Evolutionary conservation across 169 alveolate genomes (phyloP).

Genomic region (Plasmodium vinckei): DNA sequence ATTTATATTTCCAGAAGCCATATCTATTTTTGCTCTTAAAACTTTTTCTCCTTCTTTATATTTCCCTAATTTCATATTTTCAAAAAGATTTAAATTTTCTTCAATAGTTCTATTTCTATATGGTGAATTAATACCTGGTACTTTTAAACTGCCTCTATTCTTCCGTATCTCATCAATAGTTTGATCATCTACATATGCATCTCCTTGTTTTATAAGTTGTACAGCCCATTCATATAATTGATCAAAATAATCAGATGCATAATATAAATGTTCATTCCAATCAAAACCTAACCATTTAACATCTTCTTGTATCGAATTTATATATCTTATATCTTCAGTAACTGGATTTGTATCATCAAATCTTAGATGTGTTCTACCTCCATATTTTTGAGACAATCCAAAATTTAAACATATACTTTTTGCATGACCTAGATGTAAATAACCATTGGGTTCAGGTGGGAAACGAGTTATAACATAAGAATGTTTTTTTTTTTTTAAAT

Average conservation of each 20-base stretch:
- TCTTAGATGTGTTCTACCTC: conserved; percentile 96
- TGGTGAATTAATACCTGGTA: conserved; percentile 93
- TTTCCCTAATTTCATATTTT: conserved; percentile 95
- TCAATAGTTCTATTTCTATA: conserved; percentile 95
- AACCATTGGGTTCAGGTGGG: conserved; percentile 99
- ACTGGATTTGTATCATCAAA: conserved; percentile 99
- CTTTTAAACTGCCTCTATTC: conserved; percentile 91
- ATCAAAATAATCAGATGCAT: conserved; percentile 98
- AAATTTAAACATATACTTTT: conserved; percentile 98
- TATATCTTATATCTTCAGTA: conserved; percentile 96
- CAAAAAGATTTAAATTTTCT: conserved; percentile 96
- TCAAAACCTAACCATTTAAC: conserved; percentile 97
- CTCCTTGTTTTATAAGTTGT: conserved; percentile 94
- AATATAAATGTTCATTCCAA: conserved; percentile 94
- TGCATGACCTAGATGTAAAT: conserved; percentile 99
- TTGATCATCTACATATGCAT: conserved; percentile 98
- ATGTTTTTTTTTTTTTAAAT: conserved; percentile 84
- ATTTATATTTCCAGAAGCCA: conserved; percentile 97
- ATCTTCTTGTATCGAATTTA: conserved; percentile 93
- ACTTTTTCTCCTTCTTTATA: conserved; percentile 96
- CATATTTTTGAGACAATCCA: conserved; percentile 93
- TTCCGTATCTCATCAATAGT: conserved; percentile 93
- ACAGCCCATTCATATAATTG: conserved; percentile 97
- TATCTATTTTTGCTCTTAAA: conserved; percentile 98
- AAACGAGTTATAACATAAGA: conserved; percentile 94